phyloP scores from a whole-genome alignment of 2,329 filamentous ascomycete genomes.

The Neodidymelliopsis sp. region DNA sequence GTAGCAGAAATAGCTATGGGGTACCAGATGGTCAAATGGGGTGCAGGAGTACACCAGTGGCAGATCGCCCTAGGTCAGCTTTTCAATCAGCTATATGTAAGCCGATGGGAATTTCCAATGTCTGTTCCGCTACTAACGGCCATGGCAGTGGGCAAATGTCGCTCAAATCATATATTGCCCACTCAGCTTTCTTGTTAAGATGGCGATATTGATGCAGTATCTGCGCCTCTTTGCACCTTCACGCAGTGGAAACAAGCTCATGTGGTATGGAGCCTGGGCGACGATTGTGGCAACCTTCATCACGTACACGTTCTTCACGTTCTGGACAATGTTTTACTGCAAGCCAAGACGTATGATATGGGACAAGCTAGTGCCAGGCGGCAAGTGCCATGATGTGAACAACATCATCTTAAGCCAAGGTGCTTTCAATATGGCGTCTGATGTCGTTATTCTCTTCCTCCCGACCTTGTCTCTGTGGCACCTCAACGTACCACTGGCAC shows the following conservation, averaged over 20 bases:
- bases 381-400: conserved; percentile 34
- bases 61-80: conserved; percentile 34
- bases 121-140: background rate
- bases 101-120: background rate
- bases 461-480: conserved; percentile 33
- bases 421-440: conserved; percentile 37
- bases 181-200: conserved; percentile 37
- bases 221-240: conserved; percentile 36
- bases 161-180: conserved; percentile 39
- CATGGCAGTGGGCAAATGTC: conserved; percentile 32
- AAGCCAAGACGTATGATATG: conserved; percentile 34
- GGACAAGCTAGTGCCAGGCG: conserved; percentile 31
- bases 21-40: conserved; percentile 36
- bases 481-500: conserved; percentile 29
- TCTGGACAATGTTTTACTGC: conserved; percentile 40
- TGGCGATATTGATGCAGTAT: conserved; percentile 39
- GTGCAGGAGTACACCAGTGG: conserved; percentile 43
- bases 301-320: conserved; percentile 34
- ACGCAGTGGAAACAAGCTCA: conserved; percentile 26
- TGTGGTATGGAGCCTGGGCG: conserved; percentile 36
- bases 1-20: conserved; percentile 31
- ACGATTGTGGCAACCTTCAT: conserved; percentile 30
- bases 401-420: conserved; percentile 33
- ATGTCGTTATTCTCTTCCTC: conserved; percentile 36
- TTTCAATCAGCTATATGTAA: conserved; percentile 37